Evolutionary conservation across 2,329 filamentous ascomycete species (phyloP), one percentile per base, ranked within the genome.

Genomic region (Fusarium marasasianum): DNA sequence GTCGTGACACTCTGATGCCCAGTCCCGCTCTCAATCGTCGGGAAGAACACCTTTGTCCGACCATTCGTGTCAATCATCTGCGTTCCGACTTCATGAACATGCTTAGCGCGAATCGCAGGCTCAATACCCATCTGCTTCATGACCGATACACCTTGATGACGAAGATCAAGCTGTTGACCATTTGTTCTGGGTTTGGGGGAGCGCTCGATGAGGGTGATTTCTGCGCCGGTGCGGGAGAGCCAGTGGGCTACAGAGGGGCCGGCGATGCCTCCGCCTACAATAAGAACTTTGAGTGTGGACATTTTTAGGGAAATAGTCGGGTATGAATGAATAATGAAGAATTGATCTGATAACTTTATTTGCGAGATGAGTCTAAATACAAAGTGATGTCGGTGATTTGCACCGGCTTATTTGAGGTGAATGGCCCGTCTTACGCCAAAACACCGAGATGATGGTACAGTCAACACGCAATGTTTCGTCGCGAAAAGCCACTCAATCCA

Each of bases 111-210:
- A 5, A 68, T 35, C 1, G 63, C 63, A 7, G 63, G 26, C 35
- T 72, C 69, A 40, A 72, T 69, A 2, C 69, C 69, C 54, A 72
- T 69, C 9, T 59, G 69, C 26, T 72, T 69, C 69, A 72, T 72
- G 2, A 57, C 69, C 0, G 54, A 33, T 1, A 72, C 45, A 9
- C 66, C 66, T 7, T 68, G 66, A 8, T 66, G 54, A 2, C 66
- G 66, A 8, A 68, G 31, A 18, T 68, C 66, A 8, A 72, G 47
- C 8, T 72, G 69, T 33, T 72, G 69, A 3, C 69, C 69, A 1
- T 20, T 60, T 2, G 44, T 35, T 57, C 69, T 54, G 35, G 57
- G 29, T 1, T 59, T 37, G 2, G 54, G 63, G 13, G 64, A 59
- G 7, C 69, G 69, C 14, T 72, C 70, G 3, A 72, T 26, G 26